Evolutionary conservation across 2,329 filamentous ascomycete species (phyloP).

Genomic region (Pseudopithomyces maydicus): DNA sequence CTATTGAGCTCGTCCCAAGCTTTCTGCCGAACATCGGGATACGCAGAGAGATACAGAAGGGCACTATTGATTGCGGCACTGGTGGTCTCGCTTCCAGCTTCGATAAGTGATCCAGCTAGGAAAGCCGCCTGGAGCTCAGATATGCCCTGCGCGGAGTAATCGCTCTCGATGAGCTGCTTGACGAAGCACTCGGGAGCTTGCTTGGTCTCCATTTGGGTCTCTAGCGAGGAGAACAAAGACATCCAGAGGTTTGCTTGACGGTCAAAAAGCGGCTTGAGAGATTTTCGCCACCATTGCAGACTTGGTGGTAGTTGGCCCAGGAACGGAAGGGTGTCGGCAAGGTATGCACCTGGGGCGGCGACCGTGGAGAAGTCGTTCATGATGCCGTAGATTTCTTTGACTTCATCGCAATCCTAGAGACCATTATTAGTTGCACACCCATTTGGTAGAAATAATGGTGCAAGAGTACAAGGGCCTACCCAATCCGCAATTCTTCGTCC

Average conservation of each 20-base stretch:
- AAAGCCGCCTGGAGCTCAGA: constrained; percentile 43
- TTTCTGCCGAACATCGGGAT: constrained; percentile 20
- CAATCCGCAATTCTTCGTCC: constrained; percentile 38
- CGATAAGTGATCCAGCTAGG: constrained; percentile 43
- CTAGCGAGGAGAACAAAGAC: constrained; percentile 34
- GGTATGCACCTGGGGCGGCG: constrained; percentile 34
- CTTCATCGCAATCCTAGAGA: constrained; percentile 36
- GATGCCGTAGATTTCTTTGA: constrained; percentile 38
- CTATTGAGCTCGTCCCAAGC: constrained; percentile 30
- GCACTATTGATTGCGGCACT: constrained; percentile 42
- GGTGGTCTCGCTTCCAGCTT: constrained; percentile 49
- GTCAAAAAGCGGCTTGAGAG: constrained; percentile 32
- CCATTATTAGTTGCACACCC: background rate
- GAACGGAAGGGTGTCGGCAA: constrained; percentile 38
- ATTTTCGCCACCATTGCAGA: constrained; percentile 39
- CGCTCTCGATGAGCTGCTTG: constrained; percentile 38
- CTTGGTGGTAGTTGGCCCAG: constrained; percentile 30
- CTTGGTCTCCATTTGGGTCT: constrained; percentile 36
- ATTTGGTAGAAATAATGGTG: too few species aligned
- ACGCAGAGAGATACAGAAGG: constrained; percentile 35
- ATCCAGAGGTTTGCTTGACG: constrained; percentile 42
- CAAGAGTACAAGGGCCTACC: too few species aligned
- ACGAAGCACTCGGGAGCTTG: constrained; percentile 43
- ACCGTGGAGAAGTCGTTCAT: constrained; percentile 41
- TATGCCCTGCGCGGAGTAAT: constrained; percentile 46